These are phyloP conservation scores for Yarrowia keelungensis DNA, from an alignment of 805 yeast species.

Conservation along the genomic window DNA sequence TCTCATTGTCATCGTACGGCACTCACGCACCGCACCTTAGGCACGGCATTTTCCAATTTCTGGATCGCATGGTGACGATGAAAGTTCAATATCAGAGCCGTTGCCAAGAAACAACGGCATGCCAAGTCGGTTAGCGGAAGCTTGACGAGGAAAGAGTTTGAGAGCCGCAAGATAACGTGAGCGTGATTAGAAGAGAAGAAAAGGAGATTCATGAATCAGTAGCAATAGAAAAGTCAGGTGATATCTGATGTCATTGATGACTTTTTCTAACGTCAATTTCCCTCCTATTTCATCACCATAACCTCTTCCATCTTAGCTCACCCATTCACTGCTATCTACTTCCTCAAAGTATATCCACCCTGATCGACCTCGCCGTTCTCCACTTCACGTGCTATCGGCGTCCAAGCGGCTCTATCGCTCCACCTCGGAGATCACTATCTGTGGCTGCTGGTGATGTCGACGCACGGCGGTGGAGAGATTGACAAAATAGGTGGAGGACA, in stretches of 20 bases:
- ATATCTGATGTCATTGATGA: too few species aligned
- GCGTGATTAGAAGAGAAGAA: too few species aligned
- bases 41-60: neutral
- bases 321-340: too few species aligned
- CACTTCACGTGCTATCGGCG: neutral
- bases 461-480: neutral
- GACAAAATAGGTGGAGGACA: neutral
- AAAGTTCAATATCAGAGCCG: slow-evolving; percentile 7
- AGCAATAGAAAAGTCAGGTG: too few species aligned
- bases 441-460: neutral
- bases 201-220: too few species aligned
- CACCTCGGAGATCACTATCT: slow-evolving; percentile 8
- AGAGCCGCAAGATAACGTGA: slow-evolving; percentile 7
- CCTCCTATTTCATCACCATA: too few species aligned
- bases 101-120: neutral
- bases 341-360: slow-evolving; percentile 19
- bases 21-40: too few species aligned
- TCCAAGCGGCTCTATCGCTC: neutral
- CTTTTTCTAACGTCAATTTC: too few species aligned
- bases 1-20: neutral
- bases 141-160: neutral
- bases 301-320: too few species aligned
- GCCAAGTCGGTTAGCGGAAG: neutral
- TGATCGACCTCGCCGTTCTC: slow-evolving; percentile 25
- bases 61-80: neutral